Conservation (phyloP, 495 filamentous ascomycete species). For the Penicillium robsamsonii region DNA sequence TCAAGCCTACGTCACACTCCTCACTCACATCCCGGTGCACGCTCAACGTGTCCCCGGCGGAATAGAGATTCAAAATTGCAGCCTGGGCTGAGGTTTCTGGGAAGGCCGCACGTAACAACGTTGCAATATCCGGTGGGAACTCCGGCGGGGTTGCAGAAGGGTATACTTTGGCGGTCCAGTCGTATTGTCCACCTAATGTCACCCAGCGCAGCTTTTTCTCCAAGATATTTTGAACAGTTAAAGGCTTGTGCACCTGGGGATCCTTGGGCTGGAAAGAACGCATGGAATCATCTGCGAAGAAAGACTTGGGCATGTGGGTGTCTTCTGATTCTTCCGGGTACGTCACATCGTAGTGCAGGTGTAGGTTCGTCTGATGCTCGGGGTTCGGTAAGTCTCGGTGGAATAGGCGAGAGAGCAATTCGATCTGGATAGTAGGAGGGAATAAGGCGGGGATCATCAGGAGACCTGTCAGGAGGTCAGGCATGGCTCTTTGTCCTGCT, state of each 20-base stretch:
- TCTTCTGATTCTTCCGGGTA: slow-evolving; percentile 50
- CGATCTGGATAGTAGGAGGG: slow-evolving; percentile 62
- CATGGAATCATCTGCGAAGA: slow-evolving; percentile 47
- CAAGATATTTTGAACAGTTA: slow-evolving; percentile 63
- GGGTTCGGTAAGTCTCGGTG: slow-evolving; percentile 78
- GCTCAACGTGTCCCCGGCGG: slow-evolving; percentile 80
- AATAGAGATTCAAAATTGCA: slow-evolving; percentile 90
- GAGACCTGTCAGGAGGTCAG: slow-evolving; percentile 56
- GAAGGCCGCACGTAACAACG: slow-evolving; percentile 62
- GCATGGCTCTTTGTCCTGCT: slow-evolving; percentile 12
- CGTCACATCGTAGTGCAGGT: slow-evolving; percentile 74
- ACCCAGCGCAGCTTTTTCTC: slow-evolving; percentile 85
- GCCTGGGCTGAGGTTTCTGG: slow-evolving; percentile 74
- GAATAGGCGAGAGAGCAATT: slow-evolving; percentile 65
- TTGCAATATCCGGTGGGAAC: slow-evolving; percentile 72
- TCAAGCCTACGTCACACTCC: slow-evolving; percentile 65
- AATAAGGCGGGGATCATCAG: slow-evolving; percentile 71
- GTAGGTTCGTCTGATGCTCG: slow-evolving; percentile 78
- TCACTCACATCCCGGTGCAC: slow-evolving; percentile 91
- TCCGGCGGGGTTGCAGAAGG: slow-evolving; percentile 61
- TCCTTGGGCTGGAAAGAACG: slow-evolving; percentile 59
- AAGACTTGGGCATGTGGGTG: slow-evolving; percentile 33
- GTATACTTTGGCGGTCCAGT: slow-evolving; percentile 86
- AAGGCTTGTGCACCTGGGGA: slow-evolving; percentile 61
- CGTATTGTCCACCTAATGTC: slow-evolving; percentile 89